Evolutionary conservation across 192 early-diverging fungal genomes (phyloP).

Genomic region (Podila verticillata): DNA sequence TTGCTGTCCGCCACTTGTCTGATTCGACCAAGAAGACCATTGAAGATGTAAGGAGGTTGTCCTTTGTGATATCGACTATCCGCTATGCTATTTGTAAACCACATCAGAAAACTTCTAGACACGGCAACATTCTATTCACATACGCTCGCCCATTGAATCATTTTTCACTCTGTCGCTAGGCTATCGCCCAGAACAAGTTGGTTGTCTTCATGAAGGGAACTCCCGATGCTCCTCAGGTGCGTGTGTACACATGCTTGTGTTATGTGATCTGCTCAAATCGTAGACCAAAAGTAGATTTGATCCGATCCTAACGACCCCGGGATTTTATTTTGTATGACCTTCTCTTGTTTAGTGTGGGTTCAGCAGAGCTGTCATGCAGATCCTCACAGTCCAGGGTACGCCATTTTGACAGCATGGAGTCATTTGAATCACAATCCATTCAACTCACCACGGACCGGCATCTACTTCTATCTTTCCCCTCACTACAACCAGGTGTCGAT

Average conservation of each 20-base stretch:
- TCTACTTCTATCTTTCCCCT: not conserved
- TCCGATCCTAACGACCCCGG: not conserved
- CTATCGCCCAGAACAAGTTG: constrained; percentile 75
- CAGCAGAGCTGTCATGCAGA: constrained; percentile 92
- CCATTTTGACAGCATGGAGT: not conserved
- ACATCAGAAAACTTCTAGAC: too few species aligned
- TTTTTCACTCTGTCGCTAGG: constrained; percentile 38
- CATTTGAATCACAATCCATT: not conserved
- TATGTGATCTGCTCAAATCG: not conserved
- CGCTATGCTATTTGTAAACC: too few species aligned
- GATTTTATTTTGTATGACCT: too few species aligned
- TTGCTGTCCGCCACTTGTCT: constrained; percentile 44
- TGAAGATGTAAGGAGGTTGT: constrained; percentile 40
- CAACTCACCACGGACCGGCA: not conserved
- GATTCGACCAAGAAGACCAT: constrained; percentile 55
- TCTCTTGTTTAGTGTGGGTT: constrained; percentile 80
- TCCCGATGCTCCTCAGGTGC: constrained; percentile 86
- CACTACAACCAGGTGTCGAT: constrained; percentile 70
- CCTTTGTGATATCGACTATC: not conserved
- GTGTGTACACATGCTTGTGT: not conserved
- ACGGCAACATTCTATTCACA: too few species aligned
- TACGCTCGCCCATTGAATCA: too few species aligned
- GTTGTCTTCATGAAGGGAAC: constrained; percentile 98
- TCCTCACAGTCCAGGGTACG: constrained; percentile 80
- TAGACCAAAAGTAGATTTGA: not conserved